Evolutionary conservation across 75 land plant species (phyloP).

Genomic region (Pinus albicaulis): DNA sequence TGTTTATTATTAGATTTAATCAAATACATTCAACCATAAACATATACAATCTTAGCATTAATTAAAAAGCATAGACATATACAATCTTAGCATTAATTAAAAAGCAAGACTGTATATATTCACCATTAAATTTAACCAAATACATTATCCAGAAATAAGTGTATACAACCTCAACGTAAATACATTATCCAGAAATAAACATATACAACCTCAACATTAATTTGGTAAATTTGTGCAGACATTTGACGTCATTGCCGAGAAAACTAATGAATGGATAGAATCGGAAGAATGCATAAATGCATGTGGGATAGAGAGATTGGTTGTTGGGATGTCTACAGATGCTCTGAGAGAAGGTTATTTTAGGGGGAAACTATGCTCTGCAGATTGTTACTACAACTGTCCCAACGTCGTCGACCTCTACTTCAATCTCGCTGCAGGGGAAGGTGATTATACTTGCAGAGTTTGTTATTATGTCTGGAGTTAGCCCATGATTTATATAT

Average conservation of each 20-base stretch:
- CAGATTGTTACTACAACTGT: slow-evolving; percentile 51
- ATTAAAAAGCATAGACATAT: too few species aligned
- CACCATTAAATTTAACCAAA: too few species aligned
- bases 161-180: too few species aligned
- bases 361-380: slow-evolving; percentile 55
- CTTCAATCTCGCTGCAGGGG: slow-evolving; percentile 70
- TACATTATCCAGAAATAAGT: too few species aligned
- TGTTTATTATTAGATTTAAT: too few species aligned
- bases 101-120: too few species aligned
- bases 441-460: slow-evolving; percentile 29
- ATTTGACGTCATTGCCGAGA: slow-evolving; percentile 53
- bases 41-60: too few species aligned
- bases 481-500: not conserved
- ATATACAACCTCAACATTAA: too few species aligned
- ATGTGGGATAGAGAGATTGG: slow-evolving; percentile 61
- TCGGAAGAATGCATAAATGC: slow-evolving; percentile 50
- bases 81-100: too few species aligned
- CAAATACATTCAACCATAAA: too few species aligned
- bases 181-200: too few species aligned
- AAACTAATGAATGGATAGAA: slow-evolving; percentile 53
- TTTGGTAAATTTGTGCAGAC: slow-evolving; percentile 16
- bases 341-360: slow-evolving; percentile 39
- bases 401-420: slow-evolving; percentile 71
- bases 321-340: slow-evolving; percentile 68
- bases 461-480: not conserved